Evolutionary conservation across 805 yeast species (phyloP), one percentile per base, ranked within the genome.

Genomic region (Metschnikowia koreensis): DNA sequence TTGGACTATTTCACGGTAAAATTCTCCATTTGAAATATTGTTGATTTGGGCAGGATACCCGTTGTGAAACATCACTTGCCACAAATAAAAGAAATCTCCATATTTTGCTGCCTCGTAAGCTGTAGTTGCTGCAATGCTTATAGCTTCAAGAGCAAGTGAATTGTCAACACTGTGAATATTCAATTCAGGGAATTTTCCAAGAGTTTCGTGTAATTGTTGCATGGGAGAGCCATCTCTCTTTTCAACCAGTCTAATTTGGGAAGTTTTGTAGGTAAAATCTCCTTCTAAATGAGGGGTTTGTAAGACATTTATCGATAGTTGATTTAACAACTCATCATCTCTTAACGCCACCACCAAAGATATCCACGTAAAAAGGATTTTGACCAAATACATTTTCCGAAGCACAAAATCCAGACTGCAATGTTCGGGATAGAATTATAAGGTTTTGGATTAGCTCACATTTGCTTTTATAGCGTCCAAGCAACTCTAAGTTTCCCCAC

Each of bases 21-120:
- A 29, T 11, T 46, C 38, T 7, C 48, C 48, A 11, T 13, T 46
- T 1, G n/a, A 13, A 15, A 29, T 22, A 22, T 38, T 44, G 26
- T 46, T 46, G 33, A 46, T 29, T 22, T 31, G 34, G 13, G 12
- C 31, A 7, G 48, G 6, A 27, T 38, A 38, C 11, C 48, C 48
- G 43, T 46, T 46, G 38, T 46, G 48, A 28, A 27, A 7, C 48
- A 46, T 46, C 38, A 38, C 43, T 16, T 46, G 42, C 48, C 48
- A 46, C 17, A 46, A 38, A 26, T 46, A 46, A 43, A 46, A 46
- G 31, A 46, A 46, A 22, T 46, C 48, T 12, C 48, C 48, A 38
- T 46, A 46, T 22, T 46, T 38, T n/a, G 28, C 38, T 5, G 15
- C 17, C 17, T 13, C 17, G n/a, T 38, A 39, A 6, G 48, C 48